A percentile compares a stretch with the other conserved stretches of the same genome.
phyloP scores from a whole-genome alignment of 805 yeast genomes.

The Monosporozyma aerobia region DNA sequence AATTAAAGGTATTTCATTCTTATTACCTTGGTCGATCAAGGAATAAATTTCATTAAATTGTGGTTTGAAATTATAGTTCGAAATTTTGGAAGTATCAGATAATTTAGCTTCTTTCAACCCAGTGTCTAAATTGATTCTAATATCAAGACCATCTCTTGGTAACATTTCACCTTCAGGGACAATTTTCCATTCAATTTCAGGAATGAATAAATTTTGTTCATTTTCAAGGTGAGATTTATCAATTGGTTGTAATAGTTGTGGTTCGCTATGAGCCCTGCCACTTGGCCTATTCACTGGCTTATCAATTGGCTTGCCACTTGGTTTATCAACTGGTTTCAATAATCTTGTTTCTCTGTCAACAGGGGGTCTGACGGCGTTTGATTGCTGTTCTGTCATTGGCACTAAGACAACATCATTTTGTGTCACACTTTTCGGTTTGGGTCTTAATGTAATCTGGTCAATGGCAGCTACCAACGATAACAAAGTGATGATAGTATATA shows the following conservation, averaged over 20 bases:
- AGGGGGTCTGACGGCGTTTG: too few species aligned
- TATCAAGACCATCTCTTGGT: conserved; percentile 62
- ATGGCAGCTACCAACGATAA: too few species aligned
- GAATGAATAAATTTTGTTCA: conserved; percentile 39
- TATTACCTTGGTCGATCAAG: conserved; percentile 10
- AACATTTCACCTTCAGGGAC: conserved; percentile 64
- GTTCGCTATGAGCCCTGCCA: too few species aligned
- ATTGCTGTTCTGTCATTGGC: too few species aligned
- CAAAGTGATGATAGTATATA: too few species aligned
- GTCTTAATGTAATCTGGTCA: too few species aligned
- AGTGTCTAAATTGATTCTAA: conserved; percentile 66
- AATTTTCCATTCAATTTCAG: conserved; percentile 59
- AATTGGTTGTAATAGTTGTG: not conserved
- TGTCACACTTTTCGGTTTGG: too few species aligned
- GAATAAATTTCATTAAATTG: conserved; percentile 24
- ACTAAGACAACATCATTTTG: too few species aligned
- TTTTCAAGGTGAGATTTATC: not conserved
- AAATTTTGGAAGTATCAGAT: not conserved
- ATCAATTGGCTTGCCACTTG: too few species aligned
- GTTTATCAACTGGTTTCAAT: too few species aligned
- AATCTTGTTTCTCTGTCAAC: too few species aligned
- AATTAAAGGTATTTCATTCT: conserved; percentile 6
- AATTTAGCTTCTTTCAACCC: conserved; percentile 62
- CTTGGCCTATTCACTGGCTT: too few species aligned
- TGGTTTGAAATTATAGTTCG: not conserved